Base-by-base conservation (phyloP, 2,329 filamentous ascomycete species). In the Stylonectria norvegica region DNA sequence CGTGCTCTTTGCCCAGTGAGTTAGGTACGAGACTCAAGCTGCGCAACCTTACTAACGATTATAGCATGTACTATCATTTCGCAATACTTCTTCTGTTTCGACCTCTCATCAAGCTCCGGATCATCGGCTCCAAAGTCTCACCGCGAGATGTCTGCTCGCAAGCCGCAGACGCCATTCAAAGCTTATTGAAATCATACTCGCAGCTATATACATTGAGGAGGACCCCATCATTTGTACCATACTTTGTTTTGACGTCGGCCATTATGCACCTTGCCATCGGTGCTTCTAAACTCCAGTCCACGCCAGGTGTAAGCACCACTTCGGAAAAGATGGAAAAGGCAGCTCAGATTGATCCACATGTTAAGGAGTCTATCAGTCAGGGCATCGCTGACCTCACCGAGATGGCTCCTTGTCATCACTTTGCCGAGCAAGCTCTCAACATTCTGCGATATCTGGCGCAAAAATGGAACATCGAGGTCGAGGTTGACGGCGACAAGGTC, bases 1-100 rank as follows among this genome's bases (percentile, higher is more conserved):
- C 32, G 83, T 88, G 23, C 65, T 89, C 15, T 83, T 86, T 45
- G 75, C 85, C 25, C 85, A 89, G 85, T 88, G 69, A 70, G 85
- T 55, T 18, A 7, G 4, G 17, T 11, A 5, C n/a, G 7, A 5
- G n/a, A 3, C 7, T 17, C 19, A 20, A 15, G 11, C 14, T 18
- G 14, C 2, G 27, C 34, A 7, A 20, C 15, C 16, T 12, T 31
- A 29, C 15, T 6, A n/a, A 29, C 12, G 1, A 11, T 8, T 19
- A 14, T 10, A 83, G 79, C 59, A 83, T 86, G 81, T 80, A 85
- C 48, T 85, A 85, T 56, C 76, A 86, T 54, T 83, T 81, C 46
- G 76, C 79, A 20, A 82, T 83, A n/a, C 62, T 85, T 0, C 74
- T 87, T n/a, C 73, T 89, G 2, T 89, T 89, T 58, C 74, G 85